Conservation (phyloP, 106 monocot species). For the Xerophyta viscosa region DNA sequence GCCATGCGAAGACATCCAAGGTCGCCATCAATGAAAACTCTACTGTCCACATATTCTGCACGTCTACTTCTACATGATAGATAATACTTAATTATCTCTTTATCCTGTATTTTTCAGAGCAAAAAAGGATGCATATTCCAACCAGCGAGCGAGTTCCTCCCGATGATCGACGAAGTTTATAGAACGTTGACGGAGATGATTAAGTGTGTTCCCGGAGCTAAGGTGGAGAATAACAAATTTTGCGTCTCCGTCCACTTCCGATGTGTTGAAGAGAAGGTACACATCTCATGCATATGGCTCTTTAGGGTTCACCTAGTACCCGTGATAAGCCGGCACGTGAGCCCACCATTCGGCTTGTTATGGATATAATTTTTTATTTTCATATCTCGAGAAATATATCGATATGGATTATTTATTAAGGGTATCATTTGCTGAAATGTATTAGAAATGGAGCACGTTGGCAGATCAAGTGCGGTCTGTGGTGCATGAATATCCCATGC, state of each 20-base stretch:
- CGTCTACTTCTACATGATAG: background rate
- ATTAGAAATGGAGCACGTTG: constrained; percentile 49
- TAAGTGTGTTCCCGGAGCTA: constrained; percentile 35
- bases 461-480: constrained; percentile 52
- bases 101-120: no score
- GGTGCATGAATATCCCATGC: constrained; percentile 49
- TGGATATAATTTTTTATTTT: no score
- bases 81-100: no score
- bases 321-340: no score
- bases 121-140: constrained; percentile 23
- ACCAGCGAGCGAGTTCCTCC: constrained; percentile 43
- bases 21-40: no score
- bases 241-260: constrained; percentile 76
- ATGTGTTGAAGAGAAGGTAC: constrained; percentile 76
- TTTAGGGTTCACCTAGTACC: no score
- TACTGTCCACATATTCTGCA: no score
- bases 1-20: constrained; percentile 13
- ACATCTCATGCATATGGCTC: no score
- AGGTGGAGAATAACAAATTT: constrained; percentile 80
- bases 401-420: no score
- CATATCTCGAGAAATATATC: no score
- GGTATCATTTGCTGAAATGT: constrained; percentile 2
- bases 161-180: constrained; percentile 46
- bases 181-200: constrained; percentile 55
- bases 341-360: no score